These are phyloP conservation scores for Coniella lustricola DNA, from an alignment of 2,329 filamentous ascomycete species.

Conservation along the genomic window DNA sequence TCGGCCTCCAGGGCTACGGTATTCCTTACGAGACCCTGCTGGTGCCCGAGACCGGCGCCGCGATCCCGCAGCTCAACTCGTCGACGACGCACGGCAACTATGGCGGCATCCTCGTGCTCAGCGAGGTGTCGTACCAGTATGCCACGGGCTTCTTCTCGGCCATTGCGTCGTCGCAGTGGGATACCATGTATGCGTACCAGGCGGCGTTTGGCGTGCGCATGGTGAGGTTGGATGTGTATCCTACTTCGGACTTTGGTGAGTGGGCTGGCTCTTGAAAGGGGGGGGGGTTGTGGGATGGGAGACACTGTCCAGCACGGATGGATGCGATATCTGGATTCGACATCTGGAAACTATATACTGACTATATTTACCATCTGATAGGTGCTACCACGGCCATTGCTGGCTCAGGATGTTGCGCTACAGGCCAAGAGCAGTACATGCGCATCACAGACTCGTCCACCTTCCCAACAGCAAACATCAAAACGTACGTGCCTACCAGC, in stretches of 20 bases:
- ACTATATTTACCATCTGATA: conserved; percentile 1
- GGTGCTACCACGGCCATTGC: conserved; percentile 19
- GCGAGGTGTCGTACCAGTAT: conserved; percentile 49
- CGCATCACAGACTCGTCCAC: conserved; percentile 44
- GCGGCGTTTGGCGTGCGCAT: conserved; percentile 50
- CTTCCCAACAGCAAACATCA: conserved; percentile 48
- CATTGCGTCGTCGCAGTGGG: conserved; percentile 49
- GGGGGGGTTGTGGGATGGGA: too few relatives aligned
- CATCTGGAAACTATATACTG: neutral
- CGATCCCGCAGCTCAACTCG: conserved; percentile 45
- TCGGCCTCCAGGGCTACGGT: conserved; percentile 52
- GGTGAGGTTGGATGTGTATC: conserved; percentile 53
- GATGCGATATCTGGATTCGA: conserved; percentile 14
- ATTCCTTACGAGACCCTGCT: conserved; percentile 50
- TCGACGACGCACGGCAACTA: conserved; percentile 45
- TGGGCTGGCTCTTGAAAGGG: too few relatives aligned
- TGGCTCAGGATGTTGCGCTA: conserved; percentile 37
- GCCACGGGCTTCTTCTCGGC: conserved; percentile 41
- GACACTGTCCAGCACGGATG: too few relatives aligned
- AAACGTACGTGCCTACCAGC: conserved; percentile 24
- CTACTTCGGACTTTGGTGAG: conserved; percentile 44
- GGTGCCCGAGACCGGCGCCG: conserved; percentile 46
- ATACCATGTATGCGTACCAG: conserved; percentile 50
- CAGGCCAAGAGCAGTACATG: conserved; percentile 42
- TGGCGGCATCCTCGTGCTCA: conserved; percentile 49